Evolutionary conservation across 352 stramenopile genomes (phyloP).

Genomic region (Globisporangium abappressorium): DNA sequence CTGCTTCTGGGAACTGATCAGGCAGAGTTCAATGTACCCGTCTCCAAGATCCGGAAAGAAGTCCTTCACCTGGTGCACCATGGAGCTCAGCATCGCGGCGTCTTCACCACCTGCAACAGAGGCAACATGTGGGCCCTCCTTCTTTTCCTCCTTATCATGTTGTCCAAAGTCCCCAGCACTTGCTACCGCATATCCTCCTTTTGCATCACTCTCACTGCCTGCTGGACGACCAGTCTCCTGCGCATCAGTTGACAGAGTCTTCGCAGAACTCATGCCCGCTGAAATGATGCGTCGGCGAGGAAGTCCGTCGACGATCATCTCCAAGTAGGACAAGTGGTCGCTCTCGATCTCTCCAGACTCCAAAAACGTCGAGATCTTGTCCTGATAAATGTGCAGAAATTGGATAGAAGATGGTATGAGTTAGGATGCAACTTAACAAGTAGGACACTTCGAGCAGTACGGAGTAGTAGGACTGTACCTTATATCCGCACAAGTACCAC

Average conservation of each 20-base stretch:
- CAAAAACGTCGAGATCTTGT: slow-evolving; percentile 54
- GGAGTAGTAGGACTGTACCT: slow-evolving; percentile 18
- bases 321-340: slow-evolving; percentile 67
- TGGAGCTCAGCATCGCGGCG: slow-evolving; percentile 19
- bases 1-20: slow-evolving; percentile 40
- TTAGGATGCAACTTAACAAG: neutral
- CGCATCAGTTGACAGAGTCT: neutral
- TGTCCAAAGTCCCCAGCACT: neutral
- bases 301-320: slow-evolving; percentile 64
- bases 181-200: slow-evolving; percentile 11
- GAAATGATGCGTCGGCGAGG: slow-evolving; percentile 38
- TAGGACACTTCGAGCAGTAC: neutral
- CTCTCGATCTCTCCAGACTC: slow-evolving; percentile 45
- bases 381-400: slow-evolving; percentile 16
- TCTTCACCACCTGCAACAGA: neutral
- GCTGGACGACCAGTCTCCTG: neutral
- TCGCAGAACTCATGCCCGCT: neutral
- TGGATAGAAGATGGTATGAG: too few relatives aligned
- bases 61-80: slow-evolving; percentile 57
- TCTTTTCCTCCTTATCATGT: slow-evolving; percentile 6
- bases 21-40: slow-evolving; percentile 58
- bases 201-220: neutral
- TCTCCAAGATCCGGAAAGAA: slow-evolving; percentile 59
- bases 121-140: neutral
- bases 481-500: slow-evolving; percentile 61